Evolutionary conservation across 2,329 filamentous ascomycete species (phyloP), one percentile per base, ranked within the genome.

Genomic region (Aureobasidium sp.): DNA sequence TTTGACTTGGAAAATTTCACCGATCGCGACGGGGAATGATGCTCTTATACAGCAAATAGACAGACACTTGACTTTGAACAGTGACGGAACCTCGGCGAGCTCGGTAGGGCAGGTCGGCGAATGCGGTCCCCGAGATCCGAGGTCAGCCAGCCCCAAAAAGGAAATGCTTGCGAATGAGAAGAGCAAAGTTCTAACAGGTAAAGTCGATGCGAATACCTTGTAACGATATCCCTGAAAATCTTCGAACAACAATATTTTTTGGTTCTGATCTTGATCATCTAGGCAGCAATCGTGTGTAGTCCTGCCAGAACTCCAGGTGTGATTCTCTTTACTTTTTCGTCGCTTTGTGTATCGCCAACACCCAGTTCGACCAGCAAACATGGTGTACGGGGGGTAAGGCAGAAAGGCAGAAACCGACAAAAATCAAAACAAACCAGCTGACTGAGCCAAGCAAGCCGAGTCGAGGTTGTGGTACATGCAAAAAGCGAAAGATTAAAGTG

Each of bases 401-500:
- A 41, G 57, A 41, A 42, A 25, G 21, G 21, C 34, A 59, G 25
- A 41, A 59, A 57, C 21, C 27, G 25, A 34, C 27, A 32, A 16
- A 41, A 2, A 14, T 11, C 27, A 25, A 29, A 50, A 32, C 47
- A n/a, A 2, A 13, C 41, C 21, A 34, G 27, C 57, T 59, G 34
- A 59, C n/a, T 29, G 5, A 1, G 25, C 13, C 13, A 41, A 59
- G 57, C 6, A 59, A 59, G 65, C 75, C 74, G 41, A 74, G 71
- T 63, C 70, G 73, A 54, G 87, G 86, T 68, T 90, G 87, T 68
- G 86, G 88, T 75, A 89, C 87, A 82, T 90, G 87, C 72, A 82
- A 87, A 71, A 87, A 82, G 39, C 81, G 87, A 66, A 81, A 87
- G 67, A 90, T 90, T 70, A 90, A 90, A 81, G 87, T 88, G 78